A percentile compares a stretch with the other conserved stretches of the same genome.
Conservation (phyloP, 164 flowering plant species). For the Malania oleifera region DNA sequence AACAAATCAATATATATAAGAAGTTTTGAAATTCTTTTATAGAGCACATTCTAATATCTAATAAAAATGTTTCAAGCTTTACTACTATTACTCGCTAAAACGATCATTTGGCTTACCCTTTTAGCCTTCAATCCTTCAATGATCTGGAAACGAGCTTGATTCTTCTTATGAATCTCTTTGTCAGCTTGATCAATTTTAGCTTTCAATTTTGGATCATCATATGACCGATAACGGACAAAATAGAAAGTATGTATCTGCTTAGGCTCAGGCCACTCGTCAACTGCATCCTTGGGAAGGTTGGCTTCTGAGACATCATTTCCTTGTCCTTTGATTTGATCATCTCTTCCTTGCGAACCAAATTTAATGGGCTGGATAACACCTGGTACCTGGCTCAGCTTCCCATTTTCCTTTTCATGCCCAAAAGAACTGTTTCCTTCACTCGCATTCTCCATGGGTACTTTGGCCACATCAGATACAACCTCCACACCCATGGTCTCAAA, state of each 20-base stretch:
- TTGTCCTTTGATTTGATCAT: conserved; percentile 43
- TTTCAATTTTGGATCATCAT: conserved; percentile 74
- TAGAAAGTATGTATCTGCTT: conserved; percentile 59
- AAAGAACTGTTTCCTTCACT: conserved; percentile 19
- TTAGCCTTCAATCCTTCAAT: conserved; percentile 54
- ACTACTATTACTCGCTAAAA: background rate
- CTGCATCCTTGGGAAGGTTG: conserved; percentile 66
- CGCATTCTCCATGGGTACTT: conserved; percentile 32
- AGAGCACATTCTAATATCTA: no score
- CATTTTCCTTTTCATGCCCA: conserved; percentile 34
- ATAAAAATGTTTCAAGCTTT: no score
- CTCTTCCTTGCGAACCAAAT: conserved; percentile 58
- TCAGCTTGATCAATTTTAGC: conserved; percentile 62
- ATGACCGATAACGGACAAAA: conserved; percentile 48
- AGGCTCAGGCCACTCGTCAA: conserved; percentile 82
- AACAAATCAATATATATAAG: no score
- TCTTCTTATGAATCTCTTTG: conserved; percentile 57
- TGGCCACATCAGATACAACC: conserved; percentile 46
- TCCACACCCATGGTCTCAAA: conserved; percentile 55
- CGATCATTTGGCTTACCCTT: conserved; percentile 43
- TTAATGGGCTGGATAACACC: conserved; percentile 38
- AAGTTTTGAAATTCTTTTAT: no score
- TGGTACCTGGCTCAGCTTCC: conserved; percentile 31
- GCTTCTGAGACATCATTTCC: conserved; percentile 24
- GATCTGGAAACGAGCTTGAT: conserved; percentile 48